Evolutionary conservation across 169 alveolate genomes (phyloP), one percentile per base, ranked within the genome.

Genomic region (Haemoproteus tartakovskyi): DNA sequence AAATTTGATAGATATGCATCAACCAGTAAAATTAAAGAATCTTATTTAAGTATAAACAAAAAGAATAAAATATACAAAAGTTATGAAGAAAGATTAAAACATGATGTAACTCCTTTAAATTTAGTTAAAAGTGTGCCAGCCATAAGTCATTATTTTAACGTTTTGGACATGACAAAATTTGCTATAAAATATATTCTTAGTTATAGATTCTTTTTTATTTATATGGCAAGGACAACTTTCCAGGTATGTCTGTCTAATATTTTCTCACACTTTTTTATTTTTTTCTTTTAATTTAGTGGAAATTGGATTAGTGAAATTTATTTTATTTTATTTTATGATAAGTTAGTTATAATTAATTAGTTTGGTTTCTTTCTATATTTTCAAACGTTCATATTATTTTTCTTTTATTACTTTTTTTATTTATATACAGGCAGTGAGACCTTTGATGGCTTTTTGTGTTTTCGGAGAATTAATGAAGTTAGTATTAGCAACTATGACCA

Each of bases 181-280:
- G 89, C 94, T 9, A 57, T 87, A 0, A 89, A 86, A 19, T 91
- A 84, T 50, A 85, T 91, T 40, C 59, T 89, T 56, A 90, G 92
- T 38, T 90, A 61, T 51, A 86, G 95, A 19, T 89, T 88, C 67
- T 85, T 88, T 81, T 91, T 91, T 82, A 91, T 90, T 26, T 91
- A 88, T 61, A 91, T 91, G 95, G 95, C 95, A 18, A 78, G 95
- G 26, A 91, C 95, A 3, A 87, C 95, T 3, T 91, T 91, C 83
- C 95, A 91, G 92, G 95, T 90, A n/a, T n/a, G n/a, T n/a, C n/a
- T n/a, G n/a, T n/a, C n/a, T n/a, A n/a, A n/a, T n/a, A n/a, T n/a
- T n/a, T n/a, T n/a, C n/a, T n/a, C n/a, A n/a, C n/a, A n/a, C n/a
- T n/a, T n/a, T n/a, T n/a, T n/a, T n/a, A n/a, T n/a, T n/a, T n/a